These are phyloP conservation scores for Helotiales sp. DNA, from an alignment of 2,329 filamentous ascomycete genomes.

Conservation along the genomic window DNA sequence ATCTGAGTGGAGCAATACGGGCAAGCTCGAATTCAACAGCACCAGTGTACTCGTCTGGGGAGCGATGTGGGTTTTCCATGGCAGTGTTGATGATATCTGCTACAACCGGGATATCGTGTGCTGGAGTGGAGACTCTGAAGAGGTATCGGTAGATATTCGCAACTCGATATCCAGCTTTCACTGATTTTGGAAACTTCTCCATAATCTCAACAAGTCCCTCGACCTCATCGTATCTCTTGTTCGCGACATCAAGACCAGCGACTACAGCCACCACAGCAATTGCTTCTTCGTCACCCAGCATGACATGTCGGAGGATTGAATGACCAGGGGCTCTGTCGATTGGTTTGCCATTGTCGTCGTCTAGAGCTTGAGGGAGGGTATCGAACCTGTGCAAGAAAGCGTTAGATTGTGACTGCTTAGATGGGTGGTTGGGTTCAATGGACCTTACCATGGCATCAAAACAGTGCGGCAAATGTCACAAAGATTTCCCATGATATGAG, in stretches of 20 bases:
- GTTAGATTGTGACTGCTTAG: not conserved
- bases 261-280: slow-evolving; percentile 10
- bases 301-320: not conserved
- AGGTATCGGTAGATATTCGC: not conserved
- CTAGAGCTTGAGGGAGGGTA: not conserved
- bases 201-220: not conserved
- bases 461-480: not conserved
- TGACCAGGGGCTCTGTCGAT: not conserved
- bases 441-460: slow-evolving; percentile 9
- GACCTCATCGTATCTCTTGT: not conserved
- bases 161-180: not conserved
- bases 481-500: not conserved
- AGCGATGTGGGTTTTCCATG: not conserved
- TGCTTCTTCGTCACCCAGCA: not conserved
- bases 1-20: not conserved
- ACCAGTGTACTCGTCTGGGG: not conserved
- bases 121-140: not conserved
- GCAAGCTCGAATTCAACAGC: not conserved
- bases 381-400: not conserved
- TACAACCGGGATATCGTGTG: not conserved
- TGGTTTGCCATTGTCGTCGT: not conserved
- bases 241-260: not conserved
- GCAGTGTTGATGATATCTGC: slow-evolving; percentile 5
- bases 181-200: slow-evolving; percentile 1
- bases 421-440: too few species aligned